phyloP scores from a whole-genome alignment of 768 basidiomycete genomes.

The Amyloporia xantha region DNA sequence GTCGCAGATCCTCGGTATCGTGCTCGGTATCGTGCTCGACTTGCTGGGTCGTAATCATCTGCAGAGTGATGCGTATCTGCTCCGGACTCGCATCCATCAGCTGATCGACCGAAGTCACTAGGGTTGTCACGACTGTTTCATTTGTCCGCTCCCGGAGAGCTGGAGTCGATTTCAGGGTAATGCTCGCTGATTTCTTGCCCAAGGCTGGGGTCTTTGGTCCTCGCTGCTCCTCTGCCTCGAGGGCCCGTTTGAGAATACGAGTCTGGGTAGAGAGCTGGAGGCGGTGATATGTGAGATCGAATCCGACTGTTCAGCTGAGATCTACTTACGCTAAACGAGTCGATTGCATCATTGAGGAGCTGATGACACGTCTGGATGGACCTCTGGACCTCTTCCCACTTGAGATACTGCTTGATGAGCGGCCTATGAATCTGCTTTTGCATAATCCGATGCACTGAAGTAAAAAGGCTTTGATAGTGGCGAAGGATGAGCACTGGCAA shows the following conservation, averaged over 20 bases:
- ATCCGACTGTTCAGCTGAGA: background rate
- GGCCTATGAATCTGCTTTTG: background rate
- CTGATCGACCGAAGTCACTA: background rate
- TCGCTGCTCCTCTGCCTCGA: constrained; percentile 31
- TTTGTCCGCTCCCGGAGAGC: constrained; percentile 9
- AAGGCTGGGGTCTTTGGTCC: constrained; percentile 30
- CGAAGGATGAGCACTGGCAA: background rate
- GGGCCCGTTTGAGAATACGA: constrained; percentile 36
- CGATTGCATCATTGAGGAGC: background rate
- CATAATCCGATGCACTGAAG: background rate
- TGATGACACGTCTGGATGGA: background rate
- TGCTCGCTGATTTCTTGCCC: constrained; percentile 24
- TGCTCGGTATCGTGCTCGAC: constrained; percentile 39
- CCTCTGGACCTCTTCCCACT: background rate
- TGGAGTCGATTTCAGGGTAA: constrained; percentile 5
- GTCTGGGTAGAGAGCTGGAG: constrained; percentile 3
- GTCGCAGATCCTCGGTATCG: constrained; percentile 51
- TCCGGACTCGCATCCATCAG: constrained; percentile 1
- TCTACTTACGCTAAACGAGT: background rate
- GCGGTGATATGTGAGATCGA: background rate
- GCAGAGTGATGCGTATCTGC: constrained; percentile 12
- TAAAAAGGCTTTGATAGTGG: no score
- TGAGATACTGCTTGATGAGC: background rate
- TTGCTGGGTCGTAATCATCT: constrained; percentile 29
- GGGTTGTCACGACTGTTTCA: background rate